These are phyloP conservation scores for Venturia asperata DNA, from an alignment of 2,329 filamentous ascomycete genomes.

Conservation along the genomic window DNA sequence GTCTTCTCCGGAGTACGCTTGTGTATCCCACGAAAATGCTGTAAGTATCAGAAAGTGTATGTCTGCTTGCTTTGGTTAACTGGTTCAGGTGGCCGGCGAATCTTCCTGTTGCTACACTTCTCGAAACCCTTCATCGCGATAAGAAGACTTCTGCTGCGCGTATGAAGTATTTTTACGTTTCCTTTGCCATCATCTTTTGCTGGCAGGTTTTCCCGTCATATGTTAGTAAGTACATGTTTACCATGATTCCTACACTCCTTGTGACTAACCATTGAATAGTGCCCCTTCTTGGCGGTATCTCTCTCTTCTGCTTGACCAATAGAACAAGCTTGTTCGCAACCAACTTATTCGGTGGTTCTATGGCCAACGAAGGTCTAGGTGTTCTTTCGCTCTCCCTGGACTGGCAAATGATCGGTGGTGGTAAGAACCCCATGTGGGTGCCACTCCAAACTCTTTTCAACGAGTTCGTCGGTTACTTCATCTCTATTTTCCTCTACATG, in stretches of 20 bases:
- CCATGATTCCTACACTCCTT: background rate
- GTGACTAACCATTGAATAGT: background rate
- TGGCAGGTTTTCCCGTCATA: conserved; percentile 22
- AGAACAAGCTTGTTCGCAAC: conserved; percentile 20
- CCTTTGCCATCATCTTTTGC: conserved; percentile 23
- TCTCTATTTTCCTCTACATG: conserved; percentile 23
- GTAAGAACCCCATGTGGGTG: conserved; percentile 18
- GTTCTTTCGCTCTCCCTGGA: conserved; percentile 15
- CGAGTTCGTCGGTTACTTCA: conserved; percentile 19
- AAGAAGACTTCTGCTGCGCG: conserved; percentile 19
- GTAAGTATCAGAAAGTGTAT: background rate
- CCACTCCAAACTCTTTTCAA: conserved; percentile 20
- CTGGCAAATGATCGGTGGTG: conserved; percentile 18
- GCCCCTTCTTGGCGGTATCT: conserved; percentile 18
- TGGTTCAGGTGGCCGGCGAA: conserved; percentile 18
- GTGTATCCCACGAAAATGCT: conserved; percentile 22
- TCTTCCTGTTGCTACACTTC: conserved; percentile 20
- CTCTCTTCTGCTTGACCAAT: conserved; percentile 21
- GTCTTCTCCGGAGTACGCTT: conserved; percentile 21
- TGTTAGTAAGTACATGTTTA: conserved; percentile 13
- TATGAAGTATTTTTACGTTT: conserved; percentile 28
- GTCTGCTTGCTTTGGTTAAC: background rate
- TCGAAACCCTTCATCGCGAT: conserved; percentile 21
- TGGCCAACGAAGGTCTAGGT: conserved; percentile 20
- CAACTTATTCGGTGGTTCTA: conserved; percentile 21